Percentiles rank a stretch among this genome's conserved stretches.
Evolutionary conservation across 1,284 basidiomycete genomes (phyloP).

Genomic region (Malassezia dermatis): DNA sequence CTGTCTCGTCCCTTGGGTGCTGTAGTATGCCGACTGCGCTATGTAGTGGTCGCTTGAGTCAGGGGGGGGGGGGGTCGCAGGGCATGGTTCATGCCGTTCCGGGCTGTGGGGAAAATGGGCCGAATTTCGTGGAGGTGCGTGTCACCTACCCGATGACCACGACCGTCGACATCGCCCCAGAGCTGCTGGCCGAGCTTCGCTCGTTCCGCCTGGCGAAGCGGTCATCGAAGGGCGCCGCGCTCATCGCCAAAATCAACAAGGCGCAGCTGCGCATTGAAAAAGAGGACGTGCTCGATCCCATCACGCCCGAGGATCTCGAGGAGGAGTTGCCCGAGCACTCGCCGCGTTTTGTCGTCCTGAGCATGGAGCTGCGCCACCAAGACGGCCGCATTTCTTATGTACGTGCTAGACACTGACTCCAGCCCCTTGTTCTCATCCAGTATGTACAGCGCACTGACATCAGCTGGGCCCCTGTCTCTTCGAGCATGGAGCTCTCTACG

Average conservation of each 20-base stretch:
- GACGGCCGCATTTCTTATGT: slow-evolving; percentile 73
- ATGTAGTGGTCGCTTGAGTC: too few relatives aligned
- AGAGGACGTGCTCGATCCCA: slow-evolving; percentile 31
- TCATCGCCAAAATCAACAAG: slow-evolving; percentile 42
- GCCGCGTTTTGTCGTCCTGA: slow-evolving; percentile 73
- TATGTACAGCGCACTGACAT: slow-evolving; percentile 6
- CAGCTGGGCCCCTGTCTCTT: slow-evolving; percentile 40
- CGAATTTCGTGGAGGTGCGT: slow-evolving; percentile 4
- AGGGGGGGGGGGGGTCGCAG: too few relatives aligned
- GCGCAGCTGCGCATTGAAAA: slow-evolving; percentile 26
- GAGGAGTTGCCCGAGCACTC: slow-evolving; percentile 75
- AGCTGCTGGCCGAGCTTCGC: slow-evolving; percentile 20
- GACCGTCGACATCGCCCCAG: slow-evolving; percentile 37
- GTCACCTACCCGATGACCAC: not conserved
- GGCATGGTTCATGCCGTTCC: too few relatives aligned
- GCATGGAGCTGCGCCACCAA: slow-evolving; percentile 66
- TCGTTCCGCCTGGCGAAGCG: slow-evolving; percentile 31
- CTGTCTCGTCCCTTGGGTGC: too few relatives aligned
- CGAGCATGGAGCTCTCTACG: slow-evolving; percentile 34
- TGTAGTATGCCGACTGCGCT: too few relatives aligned
- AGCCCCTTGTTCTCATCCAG: slow-evolving; percentile 29
- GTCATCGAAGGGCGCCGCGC: slow-evolving; percentile 21
- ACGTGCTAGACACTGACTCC: slow-evolving; percentile 8
- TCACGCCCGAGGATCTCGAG: slow-evolving; percentile 29
- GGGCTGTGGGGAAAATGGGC: not conserved